Conservation (phyloP, 2,329 filamentous ascomycete species). For the Parafenestella ontariensis region DNA sequence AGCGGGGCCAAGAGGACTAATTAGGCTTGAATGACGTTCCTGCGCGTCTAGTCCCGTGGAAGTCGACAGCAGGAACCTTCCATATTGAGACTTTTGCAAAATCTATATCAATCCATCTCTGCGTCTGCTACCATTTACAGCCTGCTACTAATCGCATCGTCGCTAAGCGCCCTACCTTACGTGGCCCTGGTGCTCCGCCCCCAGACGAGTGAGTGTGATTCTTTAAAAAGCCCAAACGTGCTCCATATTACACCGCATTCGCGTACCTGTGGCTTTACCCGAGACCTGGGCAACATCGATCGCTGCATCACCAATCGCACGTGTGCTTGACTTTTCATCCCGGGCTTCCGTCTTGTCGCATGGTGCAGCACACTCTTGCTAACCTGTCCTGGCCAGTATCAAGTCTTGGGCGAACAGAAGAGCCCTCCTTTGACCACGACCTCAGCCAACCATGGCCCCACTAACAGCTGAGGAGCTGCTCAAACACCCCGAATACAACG, state of each 20-base stretch:
- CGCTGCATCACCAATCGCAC: slow-evolving; percentile 7
- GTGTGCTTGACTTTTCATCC: neutral
- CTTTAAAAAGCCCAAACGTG: neutral
- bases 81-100: neutral
- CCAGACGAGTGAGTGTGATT: slow-evolving; percentile 25
- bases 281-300: slow-evolving; percentile 17
- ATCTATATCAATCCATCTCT: slow-evolving; percentile 11
- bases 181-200: neutral
- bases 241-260: slow-evolving; percentile 1
- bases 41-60: neutral
- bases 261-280: slow-evolving; percentile 10
- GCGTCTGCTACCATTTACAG: neutral
- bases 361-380: slow-evolving; percentile 6
- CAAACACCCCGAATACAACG: slow-evolving; percentile 70
- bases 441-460: slow-evolving; percentile 32
- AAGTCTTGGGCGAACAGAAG: too few species aligned
- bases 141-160: neutral
- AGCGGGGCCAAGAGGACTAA: slow-evolving; percentile 8
- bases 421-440: neutral
- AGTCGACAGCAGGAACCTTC: neutral
- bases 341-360: neutral
- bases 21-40: slow-evolving; percentile 3
- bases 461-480: slow-evolving; percentile 65
- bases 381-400: slow-evolving; percentile 9
- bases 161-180: slow-evolving; percentile 3